Base-by-base conservation (phyloP, 2,329 filamentous ascomycete genomes). In the Colletotrichum echinochloae region DNA sequence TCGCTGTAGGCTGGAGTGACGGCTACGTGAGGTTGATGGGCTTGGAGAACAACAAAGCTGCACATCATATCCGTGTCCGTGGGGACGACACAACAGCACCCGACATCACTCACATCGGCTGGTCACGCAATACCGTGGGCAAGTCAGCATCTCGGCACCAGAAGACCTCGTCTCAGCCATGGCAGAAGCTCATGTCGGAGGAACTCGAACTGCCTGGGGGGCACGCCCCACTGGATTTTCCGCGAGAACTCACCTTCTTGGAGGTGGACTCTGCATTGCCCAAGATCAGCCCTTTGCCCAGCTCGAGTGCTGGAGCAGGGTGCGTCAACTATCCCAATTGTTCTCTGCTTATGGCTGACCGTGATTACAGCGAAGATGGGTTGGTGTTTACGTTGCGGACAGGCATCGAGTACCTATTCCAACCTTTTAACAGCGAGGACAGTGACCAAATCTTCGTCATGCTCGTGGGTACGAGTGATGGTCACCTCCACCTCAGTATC, bases 1-100 rank as follows among this genome's bases (percentile, higher is more conserved):
- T 98, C 65, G 94, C 94, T 18, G 89, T 96, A 18, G 94, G 90
- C 55, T 97, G 94, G 90, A 94, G 89, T 74, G 94, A 97, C 82
- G 92, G 93, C 35, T 88, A 88, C 8, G 89, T 96, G 26, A 90
- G 94, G 68, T 82, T 97, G 44, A 88, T 95, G 78, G 92, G 92
- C 71, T 83, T 94, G 28, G 94, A 96, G 79, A 95, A 90, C 75
- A 92, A 90, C 79, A 97, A 95, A 81, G 89, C 92, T 16, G 90
- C 94, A 26, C 92, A 96, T 78, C 89, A 92, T 76, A 91, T 93
- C 76, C 81, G 81, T 20, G 82, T 90, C 65, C 85, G 82, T 75
- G 83, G 83, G 57, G 81, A 79, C 49, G 75, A 77, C 72, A 48
- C 57, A 23, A 23, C 66, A 28, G 81, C 81, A 54, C 78, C 78